phyloP scores from a whole-genome alignment of 1,284 basidiomycete species.

The Anthracocystis panici-leucophaei region DNA sequence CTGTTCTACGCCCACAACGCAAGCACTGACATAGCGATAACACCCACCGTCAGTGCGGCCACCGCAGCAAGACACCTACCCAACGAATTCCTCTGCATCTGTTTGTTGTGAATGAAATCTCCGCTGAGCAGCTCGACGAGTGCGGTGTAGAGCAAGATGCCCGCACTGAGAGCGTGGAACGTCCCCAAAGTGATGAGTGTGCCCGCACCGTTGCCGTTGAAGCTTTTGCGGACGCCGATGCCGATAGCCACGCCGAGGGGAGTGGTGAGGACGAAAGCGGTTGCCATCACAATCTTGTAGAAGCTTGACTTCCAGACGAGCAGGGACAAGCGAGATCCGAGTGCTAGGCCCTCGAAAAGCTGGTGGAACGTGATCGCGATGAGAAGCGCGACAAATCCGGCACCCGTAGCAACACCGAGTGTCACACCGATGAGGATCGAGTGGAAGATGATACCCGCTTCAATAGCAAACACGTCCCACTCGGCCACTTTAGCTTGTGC shows the following conservation, averaged over 20 bases:
- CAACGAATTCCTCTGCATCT: slow-evolving; percentile 26
- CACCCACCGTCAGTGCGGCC: slow-evolving; percentile 31
- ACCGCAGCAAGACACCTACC: slow-evolving; percentile 25
- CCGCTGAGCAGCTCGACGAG: slow-evolving; percentile 79
- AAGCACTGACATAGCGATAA: slow-evolving; percentile 45
- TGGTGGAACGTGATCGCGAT: slow-evolving; percentile 68
- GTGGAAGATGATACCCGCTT: slow-evolving; percentile 72
- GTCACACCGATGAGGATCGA: slow-evolving; percentile 67
- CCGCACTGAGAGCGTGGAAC: slow-evolving; percentile 85
- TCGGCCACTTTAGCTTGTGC: slow-evolving; percentile 39
- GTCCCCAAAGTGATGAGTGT: slow-evolving; percentile 85
- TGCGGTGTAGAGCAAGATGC: slow-evolving; percentile 90
- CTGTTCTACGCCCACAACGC: slow-evolving; percentile 35
- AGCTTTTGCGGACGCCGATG: slow-evolving; percentile 82
- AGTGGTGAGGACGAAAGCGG: slow-evolving; percentile 70
- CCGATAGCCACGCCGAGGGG: slow-evolving; percentile 75
- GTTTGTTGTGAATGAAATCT: slow-evolving; percentile 43
- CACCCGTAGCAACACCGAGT: slow-evolving; percentile 61
- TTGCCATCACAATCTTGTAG: slow-evolving; percentile 57
- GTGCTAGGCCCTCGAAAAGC: slow-evolving; percentile 42
- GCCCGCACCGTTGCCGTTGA: slow-evolving; percentile 81
- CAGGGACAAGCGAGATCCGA: slow-evolving; percentile 59
- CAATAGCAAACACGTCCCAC: slow-evolving; percentile 68
- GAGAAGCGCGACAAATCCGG: slow-evolving; percentile 61
- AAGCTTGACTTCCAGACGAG: slow-evolving; percentile 28